Conservation (phyloP, 352 stramenopile species). For the Globisporangium parvum region DNA sequence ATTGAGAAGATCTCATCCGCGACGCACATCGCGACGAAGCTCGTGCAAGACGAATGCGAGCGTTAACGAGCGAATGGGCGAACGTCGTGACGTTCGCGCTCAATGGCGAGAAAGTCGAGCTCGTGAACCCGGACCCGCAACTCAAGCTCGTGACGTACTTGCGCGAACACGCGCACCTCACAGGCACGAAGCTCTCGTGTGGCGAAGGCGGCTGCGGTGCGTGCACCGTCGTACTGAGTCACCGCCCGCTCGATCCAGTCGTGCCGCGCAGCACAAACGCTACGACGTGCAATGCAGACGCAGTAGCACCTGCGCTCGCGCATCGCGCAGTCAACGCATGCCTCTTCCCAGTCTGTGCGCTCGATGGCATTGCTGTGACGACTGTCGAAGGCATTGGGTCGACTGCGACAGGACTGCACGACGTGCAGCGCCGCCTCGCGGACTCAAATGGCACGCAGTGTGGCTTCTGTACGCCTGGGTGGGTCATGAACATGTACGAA, state of each 20-base stretch:
- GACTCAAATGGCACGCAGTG: constrained; percentile 93
- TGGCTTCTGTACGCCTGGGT: constrained; percentile 88
- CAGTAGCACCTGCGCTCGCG: background rate
- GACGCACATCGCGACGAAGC: too few species aligned
- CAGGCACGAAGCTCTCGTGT: constrained; percentile 89
- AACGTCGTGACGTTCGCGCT: constrained; percentile 12
- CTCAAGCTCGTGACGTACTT: constrained; percentile 81
- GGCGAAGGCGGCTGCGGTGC: constrained; percentile 94
- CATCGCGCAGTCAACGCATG: constrained; percentile 85
- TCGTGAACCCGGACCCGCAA: constrained; percentile 47
- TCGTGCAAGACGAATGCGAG: too few species aligned
- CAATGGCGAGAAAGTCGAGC: constrained; percentile 4
- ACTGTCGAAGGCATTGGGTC: constrained; percentile 77
- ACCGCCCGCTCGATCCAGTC: constrained; percentile 10
- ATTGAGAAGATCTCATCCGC: too few species aligned
- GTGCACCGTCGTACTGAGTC: constrained; percentile 93
- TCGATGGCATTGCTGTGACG: constrained; percentile 80
- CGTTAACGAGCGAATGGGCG: constrained; percentile 4
- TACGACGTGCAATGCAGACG: background rate
- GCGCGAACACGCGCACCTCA: constrained; percentile 58
- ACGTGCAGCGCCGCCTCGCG: constrained; percentile 82
- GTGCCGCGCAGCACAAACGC: background rate
- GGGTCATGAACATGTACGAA: constrained; percentile 78
- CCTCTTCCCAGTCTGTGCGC: constrained; percentile 71
- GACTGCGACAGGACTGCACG: constrained; percentile 45